Evolutionary conservation across 345 rosid species (phyloP).

Genomic region (Noccaea bulbosa): DNA sequence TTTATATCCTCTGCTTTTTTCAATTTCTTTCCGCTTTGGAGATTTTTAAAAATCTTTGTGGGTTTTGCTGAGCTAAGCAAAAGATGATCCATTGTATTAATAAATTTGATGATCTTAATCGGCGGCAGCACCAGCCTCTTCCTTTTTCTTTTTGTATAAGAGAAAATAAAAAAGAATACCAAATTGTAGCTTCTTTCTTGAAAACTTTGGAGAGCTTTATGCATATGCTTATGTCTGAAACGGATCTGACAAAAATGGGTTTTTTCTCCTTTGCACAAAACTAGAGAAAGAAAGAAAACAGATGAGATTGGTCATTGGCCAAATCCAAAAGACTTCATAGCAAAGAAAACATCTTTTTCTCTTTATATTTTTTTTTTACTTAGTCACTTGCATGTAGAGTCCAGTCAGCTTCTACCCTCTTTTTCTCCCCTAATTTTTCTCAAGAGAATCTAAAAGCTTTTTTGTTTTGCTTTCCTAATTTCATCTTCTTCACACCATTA

Average conservation of each 20-base stretch:
- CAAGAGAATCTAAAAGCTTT: constrained; percentile 36
- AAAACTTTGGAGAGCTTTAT: constrained; percentile 41
- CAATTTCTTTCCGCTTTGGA: constrained; percentile 39
- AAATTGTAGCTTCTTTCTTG: constrained; percentile 42
- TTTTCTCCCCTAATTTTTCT: constrained; percentile 38
- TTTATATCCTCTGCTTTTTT: constrained; percentile 39
- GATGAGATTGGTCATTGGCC: constrained; percentile 37
- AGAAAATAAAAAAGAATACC: constrained; percentile 13
- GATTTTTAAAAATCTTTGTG: constrained; percentile 36
- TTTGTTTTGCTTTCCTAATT: constrained; percentile 42
- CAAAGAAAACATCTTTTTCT: constrained; percentile 59
- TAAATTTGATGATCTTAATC: constrained; percentile 32
- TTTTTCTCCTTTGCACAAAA: constrained; percentile 25
- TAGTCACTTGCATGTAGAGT: constrained; percentile 45
- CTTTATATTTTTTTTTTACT: constrained; percentile 36
- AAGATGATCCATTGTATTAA: constrained; percentile 29
- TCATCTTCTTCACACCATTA: constrained; percentile 23
- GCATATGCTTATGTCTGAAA: constrained; percentile 47
- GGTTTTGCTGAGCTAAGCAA: constrained; percentile 48
- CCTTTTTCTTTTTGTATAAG: constrained; percentile 42
- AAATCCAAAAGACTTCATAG: constrained; percentile 52
- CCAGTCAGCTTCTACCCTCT: constrained; percentile 43
- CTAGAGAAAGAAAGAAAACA: constrained; percentile 17
- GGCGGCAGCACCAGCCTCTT: constrained; percentile 25
- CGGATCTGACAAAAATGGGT: constrained; percentile 40